phyloP scores from a whole-genome alignment of 78 protist genomes.

The Planoprotostelium fungivorum region DNA sequence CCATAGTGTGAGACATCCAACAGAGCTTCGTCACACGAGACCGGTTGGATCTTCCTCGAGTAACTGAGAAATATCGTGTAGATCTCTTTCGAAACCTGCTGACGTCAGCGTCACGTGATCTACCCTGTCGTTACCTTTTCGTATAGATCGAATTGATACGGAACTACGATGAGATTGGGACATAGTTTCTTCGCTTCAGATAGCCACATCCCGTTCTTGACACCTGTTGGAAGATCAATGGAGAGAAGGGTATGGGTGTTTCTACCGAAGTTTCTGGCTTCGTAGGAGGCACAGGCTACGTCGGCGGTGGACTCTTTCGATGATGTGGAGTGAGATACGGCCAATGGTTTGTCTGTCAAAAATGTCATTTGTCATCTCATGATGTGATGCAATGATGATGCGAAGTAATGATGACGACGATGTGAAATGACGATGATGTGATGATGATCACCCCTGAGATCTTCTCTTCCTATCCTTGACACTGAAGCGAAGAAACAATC shows the following conservation, averaged over 20 bases:
- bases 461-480: background rate
- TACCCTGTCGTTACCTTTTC: background rate
- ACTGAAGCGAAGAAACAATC: background rate
- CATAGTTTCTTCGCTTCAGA: background rate
- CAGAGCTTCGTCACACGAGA: background rate
- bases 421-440: too few relatives aligned
- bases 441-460: background rate
- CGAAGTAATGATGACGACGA: background rate
- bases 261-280: background rate
- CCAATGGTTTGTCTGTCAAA: background rate
- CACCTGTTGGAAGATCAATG: too few relatives aligned
- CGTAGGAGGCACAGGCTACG: background rate
- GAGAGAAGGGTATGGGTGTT: too few relatives aligned
- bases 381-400: background rate
- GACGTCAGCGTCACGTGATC: background rate
- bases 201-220: background rate
- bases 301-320: background rate
- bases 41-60: background rate
- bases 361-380: background rate
- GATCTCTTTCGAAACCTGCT: background rate
- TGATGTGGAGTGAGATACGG: background rate
- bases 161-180: background rate
- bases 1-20: background rate
- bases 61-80: background rate
- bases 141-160: background rate